Conservation (phyloP, 768 basidiomycete genomes). For the Psilocybe cubensis region DNA sequence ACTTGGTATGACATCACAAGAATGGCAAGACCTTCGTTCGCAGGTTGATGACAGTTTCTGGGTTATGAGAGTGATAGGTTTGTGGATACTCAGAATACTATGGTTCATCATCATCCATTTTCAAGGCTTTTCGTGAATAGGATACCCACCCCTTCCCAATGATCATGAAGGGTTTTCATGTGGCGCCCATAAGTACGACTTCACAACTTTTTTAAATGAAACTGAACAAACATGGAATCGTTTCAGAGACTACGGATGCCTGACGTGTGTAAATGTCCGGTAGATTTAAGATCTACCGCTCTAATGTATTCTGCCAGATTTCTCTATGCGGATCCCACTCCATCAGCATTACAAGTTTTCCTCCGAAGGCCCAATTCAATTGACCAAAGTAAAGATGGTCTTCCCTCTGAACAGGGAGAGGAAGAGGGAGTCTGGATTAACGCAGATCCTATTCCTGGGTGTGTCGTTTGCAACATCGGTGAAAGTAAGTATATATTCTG, state of each 20-base stretch:
- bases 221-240: neutral
- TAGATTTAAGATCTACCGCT: neutral
- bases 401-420: slow-evolving; percentile 55
- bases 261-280: slow-evolving; percentile 60
- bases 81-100: slow-evolving; percentile 1
- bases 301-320: slow-evolving; percentile 53
- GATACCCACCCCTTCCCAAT: slow-evolving; percentile 85
- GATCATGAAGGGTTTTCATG: slow-evolving; percentile 86
- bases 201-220: neutral
- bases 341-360: slow-evolving; percentile 83
- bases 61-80: slow-evolving; percentile 86
- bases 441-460: slow-evolving; percentile 82
- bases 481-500: slow-evolving; percentile 88
- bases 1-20: slow-evolving; percentile 69
- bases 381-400: slow-evolving; percentile 31
- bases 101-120: neutral
- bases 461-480: slow-evolving; percentile 90
- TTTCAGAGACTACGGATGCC: slow-evolving; percentile 84
- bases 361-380: slow-evolving; percentile 43
- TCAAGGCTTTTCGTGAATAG: slow-evolving; percentile 35
- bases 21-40: slow-evolving; percentile 68
- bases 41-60: slow-evolving; percentile 88
- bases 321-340: slow-evolving; percentile 82
- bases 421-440: slow-evolving; percentile 78
- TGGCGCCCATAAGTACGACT: slow-evolving; percentile 80